These are phyloP conservation scores for Solanum sitiens DNA, from an alignment of 257 asterid species.

Conservation along the genomic window DNA sequence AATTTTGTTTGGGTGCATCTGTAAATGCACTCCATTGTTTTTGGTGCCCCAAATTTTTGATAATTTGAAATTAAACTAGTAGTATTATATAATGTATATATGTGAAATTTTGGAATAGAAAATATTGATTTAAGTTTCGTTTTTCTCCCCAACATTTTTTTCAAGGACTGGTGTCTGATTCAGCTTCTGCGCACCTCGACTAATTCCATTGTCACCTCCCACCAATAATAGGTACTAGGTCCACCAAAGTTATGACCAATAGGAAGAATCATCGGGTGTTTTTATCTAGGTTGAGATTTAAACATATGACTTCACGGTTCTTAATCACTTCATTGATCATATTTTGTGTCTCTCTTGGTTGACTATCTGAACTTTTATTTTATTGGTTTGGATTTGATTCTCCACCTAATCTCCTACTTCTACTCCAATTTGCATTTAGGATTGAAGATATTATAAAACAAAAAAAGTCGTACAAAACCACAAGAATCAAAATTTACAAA, in stretches of 20 bases:
- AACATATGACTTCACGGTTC: not conserved
- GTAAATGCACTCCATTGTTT: not conserved
- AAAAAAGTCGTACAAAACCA: not conserved
- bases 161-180: not conserved
- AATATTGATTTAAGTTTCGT: not conserved
- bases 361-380: not conserved
- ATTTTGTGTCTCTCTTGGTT: too few species aligned
- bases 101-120: not conserved
- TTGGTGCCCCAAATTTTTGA: not conserved
- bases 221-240: too few species aligned
- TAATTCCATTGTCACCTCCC: not conserved
- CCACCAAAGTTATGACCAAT: not conserved
- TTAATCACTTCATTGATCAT: not conserved
- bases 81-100: not conserved
- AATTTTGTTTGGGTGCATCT: not conserved
- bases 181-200: not conserved
- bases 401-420: not conserved
- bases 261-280: too few species aligned
- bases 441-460: not conserved
- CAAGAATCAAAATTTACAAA: not conserved
- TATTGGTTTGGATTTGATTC: not conserved
- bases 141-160: not conserved
- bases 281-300: not conserved
- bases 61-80: not conserved
- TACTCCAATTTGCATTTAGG: not conserved